Percentiles rank a stretch among this genome's conserved stretches.
These are phyloP conservation scores for Aspergillus uvarum DNA, from an alignment of 2,329 filamentous ascomycete species.

Conservation along the genomic window DNA sequence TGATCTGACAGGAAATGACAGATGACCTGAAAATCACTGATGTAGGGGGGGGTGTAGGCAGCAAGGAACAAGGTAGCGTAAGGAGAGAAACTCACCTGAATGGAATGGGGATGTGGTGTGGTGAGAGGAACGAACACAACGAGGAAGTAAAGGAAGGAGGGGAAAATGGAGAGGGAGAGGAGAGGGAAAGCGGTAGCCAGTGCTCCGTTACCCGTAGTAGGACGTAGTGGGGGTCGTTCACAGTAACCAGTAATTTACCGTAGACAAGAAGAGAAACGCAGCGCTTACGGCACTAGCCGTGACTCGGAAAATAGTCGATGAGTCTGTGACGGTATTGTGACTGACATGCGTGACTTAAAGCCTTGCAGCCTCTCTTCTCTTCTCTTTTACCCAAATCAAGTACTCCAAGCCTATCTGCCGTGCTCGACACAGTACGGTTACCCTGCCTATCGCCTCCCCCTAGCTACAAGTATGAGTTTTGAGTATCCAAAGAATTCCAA, in stretches of 20 bases:
- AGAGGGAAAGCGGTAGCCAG: background rate
- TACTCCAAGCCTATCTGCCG: background rate
- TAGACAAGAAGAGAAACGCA: no score
- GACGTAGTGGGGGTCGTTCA: no score
- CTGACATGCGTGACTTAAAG: background rate
- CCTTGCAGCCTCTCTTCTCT: background rate
- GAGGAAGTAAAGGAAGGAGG: conserved; percentile 1
- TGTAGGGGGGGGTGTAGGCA: background rate
- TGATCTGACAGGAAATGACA: background rate
- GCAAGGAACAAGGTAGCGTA: background rate
- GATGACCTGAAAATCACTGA: background rate
- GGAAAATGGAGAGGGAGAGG: conserved; percentile 2
- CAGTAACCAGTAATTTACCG: no score
- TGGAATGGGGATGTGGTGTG: background rate
- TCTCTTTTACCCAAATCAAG: background rate
- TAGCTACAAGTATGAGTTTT: no score
- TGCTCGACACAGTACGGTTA: conserved; percentile 4
- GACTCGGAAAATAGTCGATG: background rate
- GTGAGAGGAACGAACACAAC: conserved; percentile 3
- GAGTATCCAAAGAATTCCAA: no score
- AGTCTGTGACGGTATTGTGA: background rate
- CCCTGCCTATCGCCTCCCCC: background rate
- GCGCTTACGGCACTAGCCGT: no score
- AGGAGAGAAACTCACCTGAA: background rate
- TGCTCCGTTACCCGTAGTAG: no score